Evolutionary conservation across 139 green algal genomes (phyloP), one percentile per base, ranked within the genome.

Genomic region (Trebouxia sp.): DNA sequence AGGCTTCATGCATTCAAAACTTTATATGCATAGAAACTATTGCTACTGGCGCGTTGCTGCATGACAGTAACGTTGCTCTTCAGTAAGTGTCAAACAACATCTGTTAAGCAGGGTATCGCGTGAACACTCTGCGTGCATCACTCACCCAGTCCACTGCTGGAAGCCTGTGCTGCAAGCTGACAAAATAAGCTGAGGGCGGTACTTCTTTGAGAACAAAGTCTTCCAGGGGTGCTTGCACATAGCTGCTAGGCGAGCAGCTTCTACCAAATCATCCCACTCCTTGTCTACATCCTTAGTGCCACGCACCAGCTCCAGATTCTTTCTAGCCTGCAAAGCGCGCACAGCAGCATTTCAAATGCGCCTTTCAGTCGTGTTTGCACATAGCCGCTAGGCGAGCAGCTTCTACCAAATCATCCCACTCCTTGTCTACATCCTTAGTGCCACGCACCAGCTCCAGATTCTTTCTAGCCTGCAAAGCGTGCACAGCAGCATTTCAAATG

Each of bases 181-280:
- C 26, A 89, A 86, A 22, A 85, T 47, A 38, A 93, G 83, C 83
- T 93, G 86, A 10, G 89, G 89, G 17, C 85, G 42, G 84, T 90
- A 90, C 76, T 84, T 80, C 45, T 75, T 70, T 3, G 53, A 69
- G 12, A 88, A 76, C 58, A 92, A 84, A 58, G 53, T 87, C 55
- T 43, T 41, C 72, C 78, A 92, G 10, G 80, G 82, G 76, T 87
- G 82, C 65, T 86, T 83, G 14, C 84, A 55, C 10, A 39, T 24
- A 6, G n/a, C 12, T 56, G 75, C 82, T 17, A 84, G n/a, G 15
- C 83, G 41, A 15, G 86, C 85, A 20, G 79, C 80, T 48, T 88
- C 80, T 14, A 48, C 47, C 38, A 92, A 85, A 69, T 90, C 87
- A 28, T 72, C 39, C 26, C 72, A 83, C 79, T 83, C 79, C 66